Base-by-base conservation (phyloP, 768 basidiomycete species). In the Chlorophyllum brunneum region DNA sequence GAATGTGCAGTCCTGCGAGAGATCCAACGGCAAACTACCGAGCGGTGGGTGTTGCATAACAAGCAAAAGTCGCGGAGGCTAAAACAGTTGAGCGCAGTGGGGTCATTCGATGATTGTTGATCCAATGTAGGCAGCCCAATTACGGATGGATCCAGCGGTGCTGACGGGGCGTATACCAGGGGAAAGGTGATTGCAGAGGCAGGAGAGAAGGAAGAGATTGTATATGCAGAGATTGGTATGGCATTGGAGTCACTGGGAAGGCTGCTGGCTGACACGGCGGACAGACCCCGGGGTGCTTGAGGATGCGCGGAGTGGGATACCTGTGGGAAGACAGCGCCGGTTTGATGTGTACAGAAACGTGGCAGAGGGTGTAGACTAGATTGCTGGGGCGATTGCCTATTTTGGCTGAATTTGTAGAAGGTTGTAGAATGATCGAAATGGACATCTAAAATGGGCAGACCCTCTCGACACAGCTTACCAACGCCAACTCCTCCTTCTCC, bases 1-100 rank as follows among this genome's bases (percentile, higher is more conserved):
- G 89, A 1, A 95, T 95, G 92, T 95, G 93, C 64, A 97, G 93
- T 51, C 94, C 95, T 26, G 95, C 97, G 2, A 80, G 95, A 20
- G 86, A 95, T 58, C 62, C 86, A 58, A 81, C 70, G 8, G 88
- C 92, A 16, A 77, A 77, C 13, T 98, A 98, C 67, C 92, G 97
- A 63, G 93, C 95, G 51, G 89, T 92, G 58, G 58, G 86, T 71
- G 54, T 41, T 33, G 27, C 7, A 48, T 30, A 18, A 27, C 4
- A 34, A 51, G 29, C 44, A 22, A 47, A 37, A 29, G 2, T 31
- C 31, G 18, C 11, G 48, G 20, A 55, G 15, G n/a, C 20, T 41
- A 41, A 53, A 7, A 26, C 24, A 48, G 6, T 24, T 15, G 23
- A 22, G n/a, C n/a, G 27, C 36, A 92, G 91, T 93, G 88, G 82